Percentiles rank a stretch among this genome's conserved stretches.
Evolutionary conservation across 306 rosid genomes (phyloP).

Genomic region (Cyamopsis tetragonoloba): DNA sequence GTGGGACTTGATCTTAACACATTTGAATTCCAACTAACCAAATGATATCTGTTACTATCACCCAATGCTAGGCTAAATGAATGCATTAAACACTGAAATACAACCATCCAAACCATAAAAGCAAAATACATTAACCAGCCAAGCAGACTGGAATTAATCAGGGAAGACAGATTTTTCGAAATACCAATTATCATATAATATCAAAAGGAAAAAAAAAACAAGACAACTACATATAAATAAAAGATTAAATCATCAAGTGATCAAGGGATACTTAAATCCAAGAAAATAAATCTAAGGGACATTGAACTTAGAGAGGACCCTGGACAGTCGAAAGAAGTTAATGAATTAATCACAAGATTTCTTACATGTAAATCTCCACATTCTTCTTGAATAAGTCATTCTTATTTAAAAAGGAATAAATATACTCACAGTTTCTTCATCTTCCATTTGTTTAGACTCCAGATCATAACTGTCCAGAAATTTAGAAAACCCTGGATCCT

Average conservation of each 20-base stretch:
- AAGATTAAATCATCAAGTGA: too few species aligned
- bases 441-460: slow-evolving; percentile 24
- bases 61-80: neutral
- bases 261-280: too few species aligned
- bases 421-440: slow-evolving; percentile 60
- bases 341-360: slow-evolving; percentile 9
- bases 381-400: slow-evolving; percentile 7
- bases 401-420: neutral
- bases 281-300: too few species aligned
- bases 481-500: slow-evolving; percentile 68
- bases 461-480: slow-evolving; percentile 50
- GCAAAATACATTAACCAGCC: neutral
- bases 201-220: too few species aligned
- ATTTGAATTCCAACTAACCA: neutral
- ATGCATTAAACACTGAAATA: neutral
- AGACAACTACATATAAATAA: too few species aligned
- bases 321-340: neutral
- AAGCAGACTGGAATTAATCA: neutral
- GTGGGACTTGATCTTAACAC: too few species aligned
- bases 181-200: too few species aligned
- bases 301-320: too few species aligned
- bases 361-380: neutral
- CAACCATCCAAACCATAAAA: neutral
- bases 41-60: neutral
- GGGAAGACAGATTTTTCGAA: too few species aligned